Conservation (phyloP, 257 asterid genomes). For the Apocynum venetum region DNA sequence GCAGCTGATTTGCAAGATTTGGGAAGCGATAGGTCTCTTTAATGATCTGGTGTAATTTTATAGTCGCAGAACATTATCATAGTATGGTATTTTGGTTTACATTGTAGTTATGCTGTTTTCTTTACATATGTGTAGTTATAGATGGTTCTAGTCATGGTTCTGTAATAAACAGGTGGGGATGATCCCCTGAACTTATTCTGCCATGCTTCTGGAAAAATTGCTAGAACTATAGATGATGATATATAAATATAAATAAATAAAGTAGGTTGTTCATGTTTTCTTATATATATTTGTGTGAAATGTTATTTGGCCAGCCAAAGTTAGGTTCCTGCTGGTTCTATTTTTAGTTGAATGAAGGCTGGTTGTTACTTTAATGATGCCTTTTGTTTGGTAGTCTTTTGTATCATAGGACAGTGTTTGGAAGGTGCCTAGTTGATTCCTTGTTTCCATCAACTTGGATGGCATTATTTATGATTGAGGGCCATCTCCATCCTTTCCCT, state of each 20-base stretch:
- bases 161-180: slow-evolving; percentile 34
- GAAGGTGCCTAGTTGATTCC: slow-evolving; percentile 26
- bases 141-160: slow-evolving; percentile 24
- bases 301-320: slow-evolving; percentile 10
- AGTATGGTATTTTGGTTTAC: slow-evolving; percentile 20
- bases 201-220: slow-evolving; percentile 32
- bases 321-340: slow-evolving; percentile 20
- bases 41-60: slow-evolving; percentile 23
- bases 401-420: slow-evolving; percentile 8
- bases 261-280: slow-evolving; percentile 18
- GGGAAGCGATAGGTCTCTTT: slow-evolving; percentile 1
- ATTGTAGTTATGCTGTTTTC: background rate
- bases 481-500: background rate
- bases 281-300: slow-evolving; percentile 22
- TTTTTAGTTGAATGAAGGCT: slow-evolving; percentile 43
- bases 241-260: slow-evolving; percentile 25
- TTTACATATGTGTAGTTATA: slow-evolving; percentile 14
- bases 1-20: background rate
- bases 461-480: slow-evolving; percentile 8
- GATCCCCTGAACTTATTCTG: slow-evolving; percentile 20
- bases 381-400: slow-evolving; percentile 12
- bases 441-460: slow-evolving; percentile 12
- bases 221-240: slow-evolving; percentile 17
- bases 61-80: slow-evolving; percentile 19
- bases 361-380: slow-evolving; percentile 15